Evolutionary conservation across 2,329 filamentous ascomycete species (phyloP), one percentile per base, ranked within the genome.

Genomic region (Colletotrichum ledebouriae): DNA sequence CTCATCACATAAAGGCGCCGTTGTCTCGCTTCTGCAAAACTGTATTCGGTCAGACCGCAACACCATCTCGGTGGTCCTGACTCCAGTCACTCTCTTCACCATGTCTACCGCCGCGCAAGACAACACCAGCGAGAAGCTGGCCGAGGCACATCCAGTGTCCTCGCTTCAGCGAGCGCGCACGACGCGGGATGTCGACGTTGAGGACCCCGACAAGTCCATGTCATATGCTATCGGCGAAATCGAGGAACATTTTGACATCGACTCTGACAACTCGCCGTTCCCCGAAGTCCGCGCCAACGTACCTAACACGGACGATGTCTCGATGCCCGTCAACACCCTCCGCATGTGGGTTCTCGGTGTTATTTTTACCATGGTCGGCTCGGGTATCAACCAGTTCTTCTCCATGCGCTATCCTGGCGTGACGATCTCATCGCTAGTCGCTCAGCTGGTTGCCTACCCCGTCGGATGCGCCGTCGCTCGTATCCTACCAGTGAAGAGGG

Each of bases 271-370:
- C 68, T 77, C 75, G 53, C 75, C 78, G n/a, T 75, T 75, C 72
- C 67, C 78, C 57, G 76, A 78, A 63, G 79, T 81, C 53, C 79
- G 80, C 50, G 79, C 80, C n/a, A 80, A 79, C 10, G 80, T 82
- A 4, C 75, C 77, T 37, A 80, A 80, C 67, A 76, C 76, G 42
- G 81, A 82, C 67, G 79, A 81, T 20, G 63, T 66, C 4, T 70
- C 71, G 25, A 75, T 77, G 6, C 78, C 78, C 6, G 76, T 77
- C 47, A 78, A 78, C 59, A 82, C 79, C 9, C 73, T 79, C 13
- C 75, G 78, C 11, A 75, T 76, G 63, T 79, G 78, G 78, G 70
- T 72, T 25, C 76, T 79, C 49, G 78, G 78, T 56, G 71, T 78
- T 52, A 47, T 76, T 64, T 78, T 79, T 67, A 74, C 76, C 34